These are phyloP conservation scores for Candida sojae DNA, from an alignment of 1,139 yeast species.

Conservation along the genomic window DNA sequence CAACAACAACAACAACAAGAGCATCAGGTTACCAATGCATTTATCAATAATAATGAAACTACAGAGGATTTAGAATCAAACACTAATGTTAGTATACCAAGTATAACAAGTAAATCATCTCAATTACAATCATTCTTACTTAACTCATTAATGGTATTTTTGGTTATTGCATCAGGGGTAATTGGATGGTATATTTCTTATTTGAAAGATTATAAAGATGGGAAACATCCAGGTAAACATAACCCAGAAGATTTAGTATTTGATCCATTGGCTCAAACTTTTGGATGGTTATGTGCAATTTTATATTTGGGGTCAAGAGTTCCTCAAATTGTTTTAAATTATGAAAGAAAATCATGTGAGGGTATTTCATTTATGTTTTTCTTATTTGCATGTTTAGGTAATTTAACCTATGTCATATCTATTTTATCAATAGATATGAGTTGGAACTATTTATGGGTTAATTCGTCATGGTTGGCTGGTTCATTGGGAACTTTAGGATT, in stretches of 20 bases:
- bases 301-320: conserved; percentile 85
- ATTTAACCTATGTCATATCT: conserved; percentile 83
- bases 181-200: conserved; percentile 84
- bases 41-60: conserved; percentile 4
- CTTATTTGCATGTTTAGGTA: conserved; percentile 90
- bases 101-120: conserved; percentile 16
- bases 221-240: conserved; percentile 29
- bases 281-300: conserved; percentile 90
- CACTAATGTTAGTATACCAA: conserved; percentile 1
- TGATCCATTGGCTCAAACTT: conserved; percentile 79
- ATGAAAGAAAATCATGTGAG: conserved; percentile 83
- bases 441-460: conserved; percentile 69
- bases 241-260: conserved; percentile 46
- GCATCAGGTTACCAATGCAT: conserved; percentile 6
- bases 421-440: conserved; percentile 77
- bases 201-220: conserved; percentile 31
- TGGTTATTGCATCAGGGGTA: conserved; percentile 75
- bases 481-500: conserved; percentile 82
- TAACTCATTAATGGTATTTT: conserved; percentile 64
- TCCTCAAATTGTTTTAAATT: conserved; percentile 86
- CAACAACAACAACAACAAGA: conserved; percentile 11
- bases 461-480: conserved; percentile 92
- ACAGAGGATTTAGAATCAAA: conserved; percentile 10
- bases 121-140: conserved; percentile 31
- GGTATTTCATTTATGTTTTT: conserved; percentile 92